A percentile compares a stretch with the other conserved stretches of the same genome.
phyloP scores from a whole-genome alignment of 139 green algal genomes.

The Deuterostichococcus epilithicus region DNA sequence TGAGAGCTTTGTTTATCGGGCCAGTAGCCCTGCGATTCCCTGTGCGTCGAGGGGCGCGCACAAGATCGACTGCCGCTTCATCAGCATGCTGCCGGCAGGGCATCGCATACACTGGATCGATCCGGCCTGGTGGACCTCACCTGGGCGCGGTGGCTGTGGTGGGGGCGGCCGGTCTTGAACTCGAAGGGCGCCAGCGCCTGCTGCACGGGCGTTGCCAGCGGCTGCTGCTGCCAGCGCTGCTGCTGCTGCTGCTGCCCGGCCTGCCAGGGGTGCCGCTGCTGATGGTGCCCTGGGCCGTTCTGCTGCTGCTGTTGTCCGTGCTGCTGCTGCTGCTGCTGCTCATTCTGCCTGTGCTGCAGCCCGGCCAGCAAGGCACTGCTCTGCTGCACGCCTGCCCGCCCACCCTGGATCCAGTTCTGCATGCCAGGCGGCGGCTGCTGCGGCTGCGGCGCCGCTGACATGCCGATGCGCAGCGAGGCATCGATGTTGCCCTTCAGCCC shows the following conservation, averaged over 20 bases:
- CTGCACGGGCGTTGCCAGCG: neutral
- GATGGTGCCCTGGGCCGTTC: neutral
- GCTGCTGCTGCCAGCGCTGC: neutral
- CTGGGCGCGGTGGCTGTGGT: slow-evolving; percentile 67
- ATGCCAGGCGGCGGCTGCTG: neutral
- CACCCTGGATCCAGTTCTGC: too few relatives aligned
- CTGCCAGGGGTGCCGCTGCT: neutral
- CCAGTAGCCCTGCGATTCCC: too few relatives aligned
- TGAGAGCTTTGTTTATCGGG: too few relatives aligned
- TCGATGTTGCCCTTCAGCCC: slow-evolving; percentile 93
- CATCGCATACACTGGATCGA: too few relatives aligned
- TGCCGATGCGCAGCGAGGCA: slow-evolving; percentile 52
- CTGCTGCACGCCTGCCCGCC: neutral
- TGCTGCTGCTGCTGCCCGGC: neutral
- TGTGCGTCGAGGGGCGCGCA: too few relatives aligned
- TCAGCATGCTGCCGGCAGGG: too few relatives aligned
- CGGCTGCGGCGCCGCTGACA: slow-evolving; percentile 7
- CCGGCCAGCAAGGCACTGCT: neutral
- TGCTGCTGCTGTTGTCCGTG: slow-evolving; percentile 5
- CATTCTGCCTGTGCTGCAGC: neutral
- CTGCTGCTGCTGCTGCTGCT: slow-evolving; percentile 11
- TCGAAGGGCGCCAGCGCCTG: slow-evolving; percentile 82
- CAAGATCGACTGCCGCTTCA: too few relatives aligned
- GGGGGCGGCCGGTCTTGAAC: slow-evolving; percentile 85
- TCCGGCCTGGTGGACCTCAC: slow-evolving; percentile 36